Conservation (phyloP, 768 basidiomycete genomes). For the Xerocomus spinulosus region DNA sequence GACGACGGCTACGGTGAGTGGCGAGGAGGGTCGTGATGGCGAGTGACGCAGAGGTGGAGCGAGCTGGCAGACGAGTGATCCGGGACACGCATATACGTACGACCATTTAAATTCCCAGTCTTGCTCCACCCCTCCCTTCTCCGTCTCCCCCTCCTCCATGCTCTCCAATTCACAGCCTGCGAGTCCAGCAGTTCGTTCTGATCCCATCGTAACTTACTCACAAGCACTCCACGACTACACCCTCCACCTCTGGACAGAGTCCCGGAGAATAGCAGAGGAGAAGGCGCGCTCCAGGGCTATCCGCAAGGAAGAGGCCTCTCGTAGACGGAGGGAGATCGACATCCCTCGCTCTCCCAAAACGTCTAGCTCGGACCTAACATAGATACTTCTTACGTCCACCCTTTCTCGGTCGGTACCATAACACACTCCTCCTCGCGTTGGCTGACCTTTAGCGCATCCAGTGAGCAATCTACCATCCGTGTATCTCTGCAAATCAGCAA, state of each 20-base stretch:
- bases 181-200: slow-evolving; percentile 8
- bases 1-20: too few relatives aligned
- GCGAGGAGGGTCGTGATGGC: neutral
- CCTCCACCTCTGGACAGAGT: slow-evolving; percentile 62
- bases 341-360: neutral
- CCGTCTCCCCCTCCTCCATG: slow-evolving; percentile 14
- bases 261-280: slow-evolving; percentile 55
- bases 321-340: slow-evolving; percentile 23
- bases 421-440: slow-evolving; percentile 1
- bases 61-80: slow-evolving; percentile 23
- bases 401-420: slow-evolving; percentile 15
- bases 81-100: slow-evolving; percentile 14
- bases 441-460: slow-evolving; percentile 14
- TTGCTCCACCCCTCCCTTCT: slow-evolving; percentile 10
- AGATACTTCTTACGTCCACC: neutral
- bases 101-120: slow-evolving; percentile 25
- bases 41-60: slow-evolving; percentile 24
- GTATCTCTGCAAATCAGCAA: slow-evolving; percentile 14
- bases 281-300: slow-evolving; percentile 31
- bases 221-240: slow-evolving; percentile 66
- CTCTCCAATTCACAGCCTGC: slow-evolving; percentile 10
- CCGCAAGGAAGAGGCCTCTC: slow-evolving; percentile 25
- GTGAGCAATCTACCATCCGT: slow-evolving; percentile 10
- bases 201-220: slow-evolving; percentile 52
- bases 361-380: slow-evolving; percentile 11